Conservation (phyloP, 371 early-diverging fungal genomes). For the Rhizopus delemar region DNA sequence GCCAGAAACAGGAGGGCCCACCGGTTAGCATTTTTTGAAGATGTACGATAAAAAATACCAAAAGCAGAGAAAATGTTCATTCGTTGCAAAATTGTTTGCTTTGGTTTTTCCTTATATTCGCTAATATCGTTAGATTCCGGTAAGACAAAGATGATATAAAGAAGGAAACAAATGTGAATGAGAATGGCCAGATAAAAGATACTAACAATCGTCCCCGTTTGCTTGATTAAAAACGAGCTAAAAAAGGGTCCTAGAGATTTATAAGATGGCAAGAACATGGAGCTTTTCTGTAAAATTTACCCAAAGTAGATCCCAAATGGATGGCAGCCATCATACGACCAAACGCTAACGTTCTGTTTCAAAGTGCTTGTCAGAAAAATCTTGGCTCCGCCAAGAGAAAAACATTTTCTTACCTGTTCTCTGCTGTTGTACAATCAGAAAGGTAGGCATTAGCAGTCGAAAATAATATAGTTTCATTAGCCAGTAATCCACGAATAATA, state of each 20-base stretch:
- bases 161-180: conserved; percentile 17
- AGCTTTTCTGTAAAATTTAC: conserved; percentile 5
- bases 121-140: conserved; percentile 47
- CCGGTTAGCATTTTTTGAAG: conserved; percentile 5
- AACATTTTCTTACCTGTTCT: conserved; percentile 19
- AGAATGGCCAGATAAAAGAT: conserved; percentile 40
- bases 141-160: conserved; percentile 31
- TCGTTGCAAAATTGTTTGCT: conserved; percentile 15
- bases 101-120: neutral
- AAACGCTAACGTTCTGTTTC: conserved; percentile 32
- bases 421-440: conserved; percentile 37
- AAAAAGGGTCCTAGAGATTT: conserved; percentile 1
- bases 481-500: conserved; percentile 37
- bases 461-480: conserved; percentile 33
- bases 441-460: conserved; percentile 46
- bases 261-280: conserved; percentile 17
- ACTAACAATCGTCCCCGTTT: conserved; percentile 26
- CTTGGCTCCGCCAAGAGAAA: neutral
- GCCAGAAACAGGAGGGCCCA: conserved; percentile 32
- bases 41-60: conserved; percentile 19
- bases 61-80: conserved; percentile 43
- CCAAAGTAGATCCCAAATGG: conserved; percentile 33
- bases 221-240: conserved; percentile 12
- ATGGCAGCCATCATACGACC: conserved; percentile 36
- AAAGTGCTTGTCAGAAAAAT: neutral